Percentiles rank a stretch among this genome's conserved stretches.
Evolutionary conservation across 2,329 filamentous ascomycete genomes (phyloP).

Genomic region (Alternaria burnsii): DNA sequence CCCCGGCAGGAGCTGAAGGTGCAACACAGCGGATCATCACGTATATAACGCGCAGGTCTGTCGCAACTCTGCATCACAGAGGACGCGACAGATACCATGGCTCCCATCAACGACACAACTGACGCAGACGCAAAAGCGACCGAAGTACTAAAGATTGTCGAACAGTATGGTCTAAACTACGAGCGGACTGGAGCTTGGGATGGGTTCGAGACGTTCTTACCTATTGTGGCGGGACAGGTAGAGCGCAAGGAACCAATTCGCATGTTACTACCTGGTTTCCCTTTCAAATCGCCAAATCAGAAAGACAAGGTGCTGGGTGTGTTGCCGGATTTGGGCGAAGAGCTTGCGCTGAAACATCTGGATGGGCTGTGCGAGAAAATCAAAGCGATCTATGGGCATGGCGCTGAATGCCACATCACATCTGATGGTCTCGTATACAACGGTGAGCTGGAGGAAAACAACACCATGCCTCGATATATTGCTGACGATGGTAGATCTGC

Average conservation of each 20-base stretch:
- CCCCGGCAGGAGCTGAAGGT: constrained; percentile 4
- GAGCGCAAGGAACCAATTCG: constrained; percentile 30
- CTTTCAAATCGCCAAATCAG: constrained; percentile 68
- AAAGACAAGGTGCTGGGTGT: constrained; percentile 63
- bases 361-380: constrained; percentile 55
- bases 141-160: constrained; percentile 28
- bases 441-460: constrained; percentile 24
- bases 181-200: constrained; percentile 37
- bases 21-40: constrained; percentile 1
- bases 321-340: constrained; percentile 55
- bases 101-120: background rate
- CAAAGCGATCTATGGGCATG: constrained; percentile 50
- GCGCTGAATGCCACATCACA: constrained; percentile 53
- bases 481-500: constrained; percentile 44
- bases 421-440: constrained; percentile 57
- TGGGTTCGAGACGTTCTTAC: constrained; percentile 34
- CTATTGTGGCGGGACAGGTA: constrained; percentile 28
- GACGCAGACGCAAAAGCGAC: constrained; percentile 16
- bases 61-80: background rate
- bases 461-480: background rate
- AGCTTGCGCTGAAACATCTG: constrained; percentile 54
- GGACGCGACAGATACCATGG: background rate
- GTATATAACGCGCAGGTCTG: background rate
- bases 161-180: constrained; percentile 35
- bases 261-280: constrained; percentile 64